Evolutionary conservation across 2,329 filamentous ascomycete species (phyloP).

Genomic region (Fusarium paranaense): DNA sequence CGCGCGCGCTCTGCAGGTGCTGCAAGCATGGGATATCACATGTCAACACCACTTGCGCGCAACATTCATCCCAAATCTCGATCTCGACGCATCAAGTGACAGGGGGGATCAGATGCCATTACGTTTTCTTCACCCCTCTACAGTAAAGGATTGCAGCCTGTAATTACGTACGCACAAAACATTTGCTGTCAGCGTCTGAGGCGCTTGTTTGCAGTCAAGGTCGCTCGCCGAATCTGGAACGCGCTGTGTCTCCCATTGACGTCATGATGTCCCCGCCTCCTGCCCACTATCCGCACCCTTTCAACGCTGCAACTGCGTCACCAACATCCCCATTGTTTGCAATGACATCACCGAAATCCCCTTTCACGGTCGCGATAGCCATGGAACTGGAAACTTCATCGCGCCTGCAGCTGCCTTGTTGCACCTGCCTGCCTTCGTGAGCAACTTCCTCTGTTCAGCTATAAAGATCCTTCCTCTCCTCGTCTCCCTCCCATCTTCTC

Average conservation of each 20-base stretch:
- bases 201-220: conserved; percentile 14
- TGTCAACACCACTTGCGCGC: conserved; percentile 14
- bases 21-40: conserved; percentile 25
- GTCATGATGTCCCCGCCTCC: conserved; percentile 25
- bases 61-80: conserved; percentile 4
- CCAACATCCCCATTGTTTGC: conserved; percentile 11
- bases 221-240: background rate
- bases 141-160: background rate
- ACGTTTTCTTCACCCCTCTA: conserved; percentile 26
- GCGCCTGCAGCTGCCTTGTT: conserved; percentile 20
- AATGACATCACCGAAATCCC: conserved; percentile 39
- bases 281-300: conserved; percentile 2
- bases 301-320: conserved; percentile 20
- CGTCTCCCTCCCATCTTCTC: conserved; percentile 22
- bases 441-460: conserved; percentile 17
- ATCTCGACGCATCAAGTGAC: conserved; percentile 8
- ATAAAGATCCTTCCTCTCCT: conserved; percentile 43
- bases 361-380: background rate
- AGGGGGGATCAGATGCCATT: conserved; percentile 17
- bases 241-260: conserved; percentile 16
- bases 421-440: conserved; percentile 15
- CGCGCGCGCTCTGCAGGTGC: background rate
- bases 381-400: conserved; percentile 3
- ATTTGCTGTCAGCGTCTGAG: conserved; percentile 3
- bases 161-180: background rate